Conservation (phyloP, 306 rosid genomes). For the Adenanthera pavonina region DNA sequence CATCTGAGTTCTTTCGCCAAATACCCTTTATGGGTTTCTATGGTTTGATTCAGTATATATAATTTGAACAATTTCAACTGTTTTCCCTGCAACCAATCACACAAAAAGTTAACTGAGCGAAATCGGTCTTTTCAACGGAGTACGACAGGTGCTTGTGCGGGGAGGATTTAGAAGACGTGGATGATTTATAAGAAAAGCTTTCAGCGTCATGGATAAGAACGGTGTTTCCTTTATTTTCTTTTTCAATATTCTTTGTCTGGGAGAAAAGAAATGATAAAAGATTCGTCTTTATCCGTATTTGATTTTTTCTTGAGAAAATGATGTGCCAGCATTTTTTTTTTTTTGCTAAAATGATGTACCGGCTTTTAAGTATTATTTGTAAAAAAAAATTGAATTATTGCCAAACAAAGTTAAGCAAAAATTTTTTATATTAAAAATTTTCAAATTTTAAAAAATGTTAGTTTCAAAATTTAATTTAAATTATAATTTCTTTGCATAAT, state of each 20-base stretch:
- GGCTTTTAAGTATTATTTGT: too few relatives aligned
- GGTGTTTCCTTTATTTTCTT: background rate
- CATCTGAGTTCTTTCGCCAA: conserved; percentile 14
- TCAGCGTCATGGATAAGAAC: conserved; percentile 41
- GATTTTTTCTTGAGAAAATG: conserved; percentile 21
- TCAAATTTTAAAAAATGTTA: too few relatives aligned
- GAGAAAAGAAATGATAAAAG: conserved; percentile 26
- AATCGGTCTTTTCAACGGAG: conserved; percentile 19
- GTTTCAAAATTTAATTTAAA: too few relatives aligned
- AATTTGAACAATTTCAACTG: background rate
- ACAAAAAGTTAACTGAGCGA: conserved; percentile 1
- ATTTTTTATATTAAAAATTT: too few relatives aligned
- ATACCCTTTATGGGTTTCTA: background rate
- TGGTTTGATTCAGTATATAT: background rate
- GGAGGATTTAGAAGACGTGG: conserved; percentile 6
- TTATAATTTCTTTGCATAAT: too few relatives aligned
- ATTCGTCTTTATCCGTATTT: conserved; percentile 46
- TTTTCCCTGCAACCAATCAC: background rate
- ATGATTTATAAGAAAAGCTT: conserved; percentile 38
- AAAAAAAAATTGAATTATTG: too few relatives aligned
- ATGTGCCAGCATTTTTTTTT: background rate
- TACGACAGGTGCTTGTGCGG: background rate
- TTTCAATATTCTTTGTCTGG: background rate
- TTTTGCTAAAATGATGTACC: too few relatives aligned
- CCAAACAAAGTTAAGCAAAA: too few relatives aligned